A percentile compares a stretch with the other conserved stretches of the same genome.
phyloP scores from a whole-genome alignment of 306 rosid genomes.

The Pueraria montana region DNA sequence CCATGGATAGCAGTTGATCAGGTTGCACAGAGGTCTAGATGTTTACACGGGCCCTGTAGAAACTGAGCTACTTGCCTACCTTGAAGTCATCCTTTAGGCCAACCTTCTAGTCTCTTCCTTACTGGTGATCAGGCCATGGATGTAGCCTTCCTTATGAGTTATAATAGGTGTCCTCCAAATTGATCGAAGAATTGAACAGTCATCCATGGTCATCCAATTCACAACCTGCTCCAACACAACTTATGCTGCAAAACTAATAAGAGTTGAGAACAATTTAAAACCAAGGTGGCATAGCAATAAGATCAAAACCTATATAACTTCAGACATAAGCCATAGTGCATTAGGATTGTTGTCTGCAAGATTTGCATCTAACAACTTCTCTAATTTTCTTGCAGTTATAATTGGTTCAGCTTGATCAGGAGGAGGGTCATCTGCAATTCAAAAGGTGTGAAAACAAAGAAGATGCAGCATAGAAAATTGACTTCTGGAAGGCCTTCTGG shows the following conservation, averaged over 20 bases:
- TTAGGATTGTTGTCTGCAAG: neutral
- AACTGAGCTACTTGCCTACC: neutral
- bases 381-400: neutral
- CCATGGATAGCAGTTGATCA: neutral
- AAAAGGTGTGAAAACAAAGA: neutral
- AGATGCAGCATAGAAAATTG: slow-evolving; percentile 27
- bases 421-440: neutral
- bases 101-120: neutral
- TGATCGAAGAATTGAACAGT: neutral
- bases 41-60: neutral
- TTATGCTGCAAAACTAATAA: slow-evolving; percentile 1
- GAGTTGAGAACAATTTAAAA: neutral
- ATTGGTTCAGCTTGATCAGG: neutral
- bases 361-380: neutral
- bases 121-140: neutral
- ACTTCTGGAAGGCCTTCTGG: slow-evolving; percentile 69
- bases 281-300: neutral
- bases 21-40: neutral
- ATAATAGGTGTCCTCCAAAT: neutral
- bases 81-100: neutral
- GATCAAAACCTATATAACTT: neutral
- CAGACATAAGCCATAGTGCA: neutral
- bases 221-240: neutral
- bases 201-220: neutral
- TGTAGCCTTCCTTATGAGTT: neutral